Percentiles rank a stretch among this genome's conserved stretches.
These are phyloP conservation scores for Nannochloropsis salina DNA, from an alignment of 108 stramenopile genomes.

Conservation along the genomic window DNA sequence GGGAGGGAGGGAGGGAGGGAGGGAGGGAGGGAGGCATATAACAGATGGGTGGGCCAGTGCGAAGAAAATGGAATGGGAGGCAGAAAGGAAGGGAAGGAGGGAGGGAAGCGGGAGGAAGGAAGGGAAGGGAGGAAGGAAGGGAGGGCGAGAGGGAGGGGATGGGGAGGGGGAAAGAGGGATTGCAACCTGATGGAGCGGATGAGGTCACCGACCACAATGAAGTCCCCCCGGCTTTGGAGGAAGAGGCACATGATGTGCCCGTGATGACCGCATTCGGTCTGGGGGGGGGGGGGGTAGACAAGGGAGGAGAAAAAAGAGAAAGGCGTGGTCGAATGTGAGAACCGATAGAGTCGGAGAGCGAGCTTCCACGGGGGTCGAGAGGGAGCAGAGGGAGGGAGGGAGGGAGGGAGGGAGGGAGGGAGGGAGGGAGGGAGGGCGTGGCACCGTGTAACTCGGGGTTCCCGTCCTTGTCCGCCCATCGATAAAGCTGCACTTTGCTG, in stretches of 20 bases:
- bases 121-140: not conserved
- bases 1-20: constrained; percentile 10
- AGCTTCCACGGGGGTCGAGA: not conserved
- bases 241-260: constrained; percentile 88
- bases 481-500: constrained; percentile 44
- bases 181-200: constrained; percentile 86
- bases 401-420: constrained; percentile 10
- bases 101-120: too few species aligned
- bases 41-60: too few species aligned
- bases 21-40: not conserved
- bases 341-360: not conserved
- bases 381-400: not conserved
- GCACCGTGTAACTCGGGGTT: not conserved
- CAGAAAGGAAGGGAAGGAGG: not conserved
- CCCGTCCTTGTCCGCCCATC: constrained; percentile 11
- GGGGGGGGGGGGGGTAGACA: not conserved
- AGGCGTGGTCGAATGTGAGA: not conserved
- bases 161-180: too few species aligned
- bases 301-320: not conserved
- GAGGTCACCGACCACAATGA: constrained; percentile 92
- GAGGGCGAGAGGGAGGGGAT: too few species aligned
- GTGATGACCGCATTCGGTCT: constrained; percentile 69
- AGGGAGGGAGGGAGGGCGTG: not conserved
- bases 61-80: too few species aligned
- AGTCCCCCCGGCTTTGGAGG: constrained; percentile 58